These are phyloP conservation scores for Kuraishia ogatae DNA, from an alignment of 805 yeast species.

Conservation along the genomic window DNA sequence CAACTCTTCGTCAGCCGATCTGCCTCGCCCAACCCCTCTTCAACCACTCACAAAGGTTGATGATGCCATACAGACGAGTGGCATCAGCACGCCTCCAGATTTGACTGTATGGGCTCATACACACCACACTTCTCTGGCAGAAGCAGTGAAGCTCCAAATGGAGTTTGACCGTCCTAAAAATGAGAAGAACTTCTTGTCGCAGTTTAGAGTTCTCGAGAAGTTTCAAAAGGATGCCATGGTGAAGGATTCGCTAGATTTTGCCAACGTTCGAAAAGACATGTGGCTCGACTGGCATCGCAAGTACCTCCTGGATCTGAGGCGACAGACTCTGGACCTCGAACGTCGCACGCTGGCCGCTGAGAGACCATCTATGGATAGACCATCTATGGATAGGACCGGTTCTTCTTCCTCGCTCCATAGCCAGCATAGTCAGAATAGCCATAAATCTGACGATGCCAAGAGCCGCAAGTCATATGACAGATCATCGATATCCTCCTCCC, in stretches of 20 bases:
- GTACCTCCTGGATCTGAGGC: constrained; percentile 8
- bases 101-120: neutral
- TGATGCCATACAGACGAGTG: neutral
- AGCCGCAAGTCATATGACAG: neutral
- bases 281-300: constrained; percentile 20
- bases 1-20: neutral
- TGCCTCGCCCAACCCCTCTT: neutral
- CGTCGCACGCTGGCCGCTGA: neutral
- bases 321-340: neutral
- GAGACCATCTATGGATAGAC: neutral
- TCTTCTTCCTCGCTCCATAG: neutral
- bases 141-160: neutral
- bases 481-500: neutral
- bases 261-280: constrained; percentile 20
- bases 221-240: constrained; percentile 22
- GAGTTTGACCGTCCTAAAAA: neutral
- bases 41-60: neutral
- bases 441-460: neutral
- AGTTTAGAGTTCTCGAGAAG: constrained; percentile 19
- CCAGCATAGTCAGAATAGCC: neutral
- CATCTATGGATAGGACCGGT: neutral
- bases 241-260: constrained; percentile 22
- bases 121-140: neutral
- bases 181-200: constrained; percentile 3
- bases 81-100: neutral